phyloP scores from a whole-genome alignment of 2,329 filamentous ascomycete species.

The Lasiodiplodia citricola region DNA sequence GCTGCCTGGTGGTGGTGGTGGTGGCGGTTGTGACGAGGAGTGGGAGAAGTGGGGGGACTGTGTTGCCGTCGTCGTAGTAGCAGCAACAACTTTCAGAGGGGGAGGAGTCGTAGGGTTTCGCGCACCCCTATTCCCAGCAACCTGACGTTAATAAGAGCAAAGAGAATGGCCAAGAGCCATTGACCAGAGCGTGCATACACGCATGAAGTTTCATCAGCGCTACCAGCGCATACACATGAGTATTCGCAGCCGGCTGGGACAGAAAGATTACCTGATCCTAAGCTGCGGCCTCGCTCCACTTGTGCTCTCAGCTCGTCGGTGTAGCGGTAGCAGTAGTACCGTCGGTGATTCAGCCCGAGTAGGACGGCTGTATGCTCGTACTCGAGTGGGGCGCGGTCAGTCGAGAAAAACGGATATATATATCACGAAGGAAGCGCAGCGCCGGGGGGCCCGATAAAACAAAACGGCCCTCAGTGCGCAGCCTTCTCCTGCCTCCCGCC shows the following conservation, averaged over 20 bases:
- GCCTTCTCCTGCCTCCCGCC: not conserved
- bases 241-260: slow-evolving; percentile 14
- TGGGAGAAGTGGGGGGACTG: no score
- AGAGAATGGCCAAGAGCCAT: not conserved
- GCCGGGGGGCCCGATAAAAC: not conserved
- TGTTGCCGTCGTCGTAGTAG: not conserved
- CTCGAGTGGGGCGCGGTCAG: not conserved
- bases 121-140: not conserved
- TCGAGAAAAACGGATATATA: not conserved
- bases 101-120: not conserved
- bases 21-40: not conserved
- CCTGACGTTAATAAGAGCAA: not conserved
- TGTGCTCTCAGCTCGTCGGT: slow-evolving; percentile 1
- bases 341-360: slow-evolving; percentile 2
- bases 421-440: not conserved
- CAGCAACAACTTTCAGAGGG: not conserved
- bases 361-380: not conserved
- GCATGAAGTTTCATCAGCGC: not conserved
- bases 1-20: no score
- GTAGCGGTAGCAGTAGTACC: slow-evolving; percentile 22
- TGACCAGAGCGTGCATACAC: not conserved
- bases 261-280: not conserved
- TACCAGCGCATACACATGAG: not conserved
- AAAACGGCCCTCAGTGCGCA: not conserved
- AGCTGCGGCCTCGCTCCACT: slow-evolving; percentile 4